Evolutionary conservation across 257 asterid genomes (phyloP).

Genomic region (Euphrasia confusa): DNA sequence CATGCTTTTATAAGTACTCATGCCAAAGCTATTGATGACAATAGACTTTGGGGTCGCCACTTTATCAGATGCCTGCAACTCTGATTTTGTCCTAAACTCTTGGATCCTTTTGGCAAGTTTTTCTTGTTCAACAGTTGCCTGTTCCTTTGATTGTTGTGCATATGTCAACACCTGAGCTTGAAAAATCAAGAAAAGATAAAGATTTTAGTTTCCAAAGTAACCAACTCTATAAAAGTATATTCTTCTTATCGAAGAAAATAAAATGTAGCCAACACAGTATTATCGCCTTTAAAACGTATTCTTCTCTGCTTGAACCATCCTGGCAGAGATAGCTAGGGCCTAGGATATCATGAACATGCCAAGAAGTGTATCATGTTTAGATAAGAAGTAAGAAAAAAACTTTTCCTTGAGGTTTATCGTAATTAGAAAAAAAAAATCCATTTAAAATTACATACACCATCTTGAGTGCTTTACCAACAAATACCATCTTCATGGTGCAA

Average conservation of each 20-base stretch:
- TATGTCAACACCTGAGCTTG: conserved; percentile 76
- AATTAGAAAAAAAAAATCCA: too few species aligned
- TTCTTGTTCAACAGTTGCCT: conserved; percentile 82
- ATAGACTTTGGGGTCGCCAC: conserved; percentile 58
- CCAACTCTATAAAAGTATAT: background rate
- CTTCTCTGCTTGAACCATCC: background rate
- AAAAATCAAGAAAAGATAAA: conserved; percentile 12
- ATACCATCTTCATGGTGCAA: background rate
- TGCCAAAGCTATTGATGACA: conserved; percentile 51
- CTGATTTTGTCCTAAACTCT: conserved; percentile 87
- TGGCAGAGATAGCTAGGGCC: background rate
- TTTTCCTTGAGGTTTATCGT: background rate
- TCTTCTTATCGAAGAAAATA: background rate
- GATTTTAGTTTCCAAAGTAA: conserved; percentile 19
- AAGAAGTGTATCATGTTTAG: background rate
- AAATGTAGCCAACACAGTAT: background rate
- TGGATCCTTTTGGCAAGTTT: conserved; percentile 94
- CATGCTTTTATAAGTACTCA: conserved; percentile 61
- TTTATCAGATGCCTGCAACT: conserved; percentile 63
- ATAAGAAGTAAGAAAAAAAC: too few species aligned
- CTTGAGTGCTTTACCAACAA: too few species aligned
- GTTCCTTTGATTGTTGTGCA: conserved; percentile 98
- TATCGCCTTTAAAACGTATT: background rate
- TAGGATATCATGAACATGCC: background rate
- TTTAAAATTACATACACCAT: too few species aligned